phyloP scores from a whole-genome alignment of 1,139 yeast genomes.

The Candida sp. region DNA sequence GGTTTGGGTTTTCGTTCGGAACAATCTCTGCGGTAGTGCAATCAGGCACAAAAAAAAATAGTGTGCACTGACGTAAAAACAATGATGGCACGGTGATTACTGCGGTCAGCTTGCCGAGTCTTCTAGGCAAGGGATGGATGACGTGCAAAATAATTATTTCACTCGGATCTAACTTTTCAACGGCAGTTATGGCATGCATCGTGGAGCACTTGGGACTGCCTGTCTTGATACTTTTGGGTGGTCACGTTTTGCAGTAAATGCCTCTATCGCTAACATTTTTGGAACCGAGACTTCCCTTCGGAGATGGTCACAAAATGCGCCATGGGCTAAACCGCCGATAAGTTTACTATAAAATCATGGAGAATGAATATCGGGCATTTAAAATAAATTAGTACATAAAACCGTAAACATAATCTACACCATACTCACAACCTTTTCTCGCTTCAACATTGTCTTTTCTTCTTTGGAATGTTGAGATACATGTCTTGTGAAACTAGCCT shows the following conservation, averaged over 20 bases:
- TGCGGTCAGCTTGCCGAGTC: background rate
- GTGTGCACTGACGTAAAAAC: no score
- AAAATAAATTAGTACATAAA: no score
- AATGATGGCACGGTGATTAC: background rate
- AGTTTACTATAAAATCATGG: no score
- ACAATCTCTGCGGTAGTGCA: background rate
- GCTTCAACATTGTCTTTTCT: constrained; percentile 3
- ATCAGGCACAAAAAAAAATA: background rate
- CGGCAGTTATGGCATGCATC: no score
- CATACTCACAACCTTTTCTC: background rate
- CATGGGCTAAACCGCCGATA: no score
- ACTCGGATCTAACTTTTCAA: no score
- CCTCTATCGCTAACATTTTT: background rate
- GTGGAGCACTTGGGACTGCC: no score
- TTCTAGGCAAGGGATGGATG: background rate
- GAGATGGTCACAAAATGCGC: background rate
- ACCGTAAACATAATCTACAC: no score
- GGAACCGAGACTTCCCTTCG: background rate
- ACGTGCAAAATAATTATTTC: background rate
- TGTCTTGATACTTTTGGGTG: background rate
- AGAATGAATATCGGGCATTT: no score
- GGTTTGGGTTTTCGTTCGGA: background rate
- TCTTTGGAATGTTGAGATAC: constrained; percentile 22
- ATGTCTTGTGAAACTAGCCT: constrained; percentile 45
- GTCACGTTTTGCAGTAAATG: background rate